Evolutionary conservation across 2,329 filamentous ascomycete genomes (phyloP), one percentile per base, ranked within the genome.

Genomic region (Juglanconis sp.): DNA sequence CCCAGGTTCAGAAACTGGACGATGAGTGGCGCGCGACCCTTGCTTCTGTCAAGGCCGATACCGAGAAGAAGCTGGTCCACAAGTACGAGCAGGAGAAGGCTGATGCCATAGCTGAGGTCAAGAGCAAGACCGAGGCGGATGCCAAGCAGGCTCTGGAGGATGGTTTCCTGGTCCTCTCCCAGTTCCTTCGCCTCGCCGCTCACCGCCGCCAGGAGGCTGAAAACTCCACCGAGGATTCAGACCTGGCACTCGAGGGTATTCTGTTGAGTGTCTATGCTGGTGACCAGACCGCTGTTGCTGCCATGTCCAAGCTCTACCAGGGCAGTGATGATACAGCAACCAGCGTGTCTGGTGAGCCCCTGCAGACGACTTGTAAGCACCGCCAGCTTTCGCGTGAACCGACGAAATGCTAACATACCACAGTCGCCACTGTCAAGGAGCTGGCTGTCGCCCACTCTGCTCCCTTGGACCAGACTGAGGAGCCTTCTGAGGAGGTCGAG

Each of bases 101-200:
- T 2, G 81, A 83, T 46, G 77, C 80, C 30, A 71, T 79, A 32
- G 78, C 79, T 15, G 82, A 84, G 69, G 74, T 79, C 59, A 80
- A 87, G 69, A 75, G 85, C 55, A 82, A 85, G 71, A 78, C 80
- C 59, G 73, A 79, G 57, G 79, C 77, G 60, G 80, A 85, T 60
- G 77, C 80, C 52, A 75, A 84, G 68, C 81, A 82, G 69, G 75
- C 78, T 32, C 80, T 90, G 65, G 81, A 86, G 67, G 81, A 86
- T 66, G 86, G 85, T 70, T 78, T 95, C 46, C 78, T 93, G 52
- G 79, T 86, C 32, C 78, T 95, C 65, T 91, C 90, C 5, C 89
- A 92, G 71, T 96, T 95, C 79, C 78, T 95, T 65, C 86, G 89
- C 66, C 83, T 92, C 42, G 91, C 91, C 62, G 91, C 91, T 60